These are phyloP conservation scores for Ottelia alismoides DNA, from an alignment of 106 monocot species.

Conservation along the genomic window DNA sequence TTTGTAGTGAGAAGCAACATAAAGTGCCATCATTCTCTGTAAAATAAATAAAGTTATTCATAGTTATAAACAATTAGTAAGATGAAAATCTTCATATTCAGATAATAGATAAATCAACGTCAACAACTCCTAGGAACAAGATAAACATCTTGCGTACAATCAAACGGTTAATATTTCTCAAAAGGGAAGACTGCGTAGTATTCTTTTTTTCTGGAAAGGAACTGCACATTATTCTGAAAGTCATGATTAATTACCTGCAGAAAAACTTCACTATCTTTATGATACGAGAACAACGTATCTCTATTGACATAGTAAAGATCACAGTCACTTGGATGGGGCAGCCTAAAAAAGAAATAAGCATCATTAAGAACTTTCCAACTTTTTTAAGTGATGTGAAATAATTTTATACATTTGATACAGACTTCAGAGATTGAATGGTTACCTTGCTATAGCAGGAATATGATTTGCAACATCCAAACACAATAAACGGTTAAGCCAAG, in stretches of 20 bases:
- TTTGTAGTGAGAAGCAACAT: slow-evolving; percentile 98
- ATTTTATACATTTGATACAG: not conserved
- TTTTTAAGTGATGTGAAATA: not conserved
- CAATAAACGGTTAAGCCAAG: slow-evolving; percentile 87
- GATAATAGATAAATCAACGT: too few relatives aligned
- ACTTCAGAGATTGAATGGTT: slow-evolving; percentile 2
- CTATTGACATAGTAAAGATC: slow-evolving; percentile 96
- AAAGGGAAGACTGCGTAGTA: too few relatives aligned
- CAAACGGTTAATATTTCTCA: too few relatives aligned
- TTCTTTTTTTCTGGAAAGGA: too few relatives aligned
- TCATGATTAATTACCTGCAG: slow-evolving; percentile 50
- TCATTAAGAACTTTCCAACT: too few relatives aligned
- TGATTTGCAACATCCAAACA: slow-evolving; percentile 80
- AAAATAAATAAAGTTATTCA: not conserved
- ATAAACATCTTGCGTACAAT: too few relatives aligned
- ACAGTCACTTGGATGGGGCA: slow-evolving; percentile 82
- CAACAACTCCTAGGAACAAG: too few relatives aligned
- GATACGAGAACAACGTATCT: slow-evolving; percentile 97
- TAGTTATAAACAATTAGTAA: not conserved
- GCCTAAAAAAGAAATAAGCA: slow-evolving; percentile 22
- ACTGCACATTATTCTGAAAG: too few relatives aligned
- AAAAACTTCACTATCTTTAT: slow-evolving; percentile 93
- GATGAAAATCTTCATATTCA: not conserved
- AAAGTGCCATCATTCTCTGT: slow-evolving; percentile 97
- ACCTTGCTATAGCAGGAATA: slow-evolving; percentile 72